Conservation (phyloP, 2,329 filamentous ascomycete genomes). For the Xylaria sp. region DNA sequence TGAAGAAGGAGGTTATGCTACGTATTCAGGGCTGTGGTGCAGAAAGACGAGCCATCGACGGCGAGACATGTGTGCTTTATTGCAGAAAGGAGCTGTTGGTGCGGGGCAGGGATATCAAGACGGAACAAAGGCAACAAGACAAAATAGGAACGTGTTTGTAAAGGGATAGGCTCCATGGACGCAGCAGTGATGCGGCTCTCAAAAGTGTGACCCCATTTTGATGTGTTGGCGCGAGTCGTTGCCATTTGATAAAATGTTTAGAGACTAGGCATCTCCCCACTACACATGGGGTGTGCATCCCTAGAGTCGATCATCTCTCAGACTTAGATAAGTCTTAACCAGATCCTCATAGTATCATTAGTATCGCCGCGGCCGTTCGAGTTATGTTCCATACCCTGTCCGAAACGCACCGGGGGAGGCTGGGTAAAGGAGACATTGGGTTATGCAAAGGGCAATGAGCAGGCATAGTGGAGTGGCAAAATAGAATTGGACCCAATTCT, state of each 20-base stretch:
- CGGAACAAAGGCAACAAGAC: constrained; percentile 51
- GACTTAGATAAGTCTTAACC: constrained; percentile 52
- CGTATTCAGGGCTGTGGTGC: constrained; percentile 60
- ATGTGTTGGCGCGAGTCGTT: constrained; percentile 90
- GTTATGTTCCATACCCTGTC: constrained; percentile 45
- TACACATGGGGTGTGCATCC: constrained; percentile 62
- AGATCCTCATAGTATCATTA: constrained; percentile 44
- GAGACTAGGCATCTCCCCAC: constrained; percentile 71
- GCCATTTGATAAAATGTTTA: constrained; percentile 79
- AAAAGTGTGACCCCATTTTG: constrained; percentile 75
- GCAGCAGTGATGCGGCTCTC: constrained; percentile 73
- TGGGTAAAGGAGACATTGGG: constrained; percentile 49
- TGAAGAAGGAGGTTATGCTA: constrained; percentile 57
- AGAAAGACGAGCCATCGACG: constrained; percentile 63
- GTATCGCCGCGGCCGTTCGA: constrained; percentile 46
- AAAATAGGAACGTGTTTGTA: constrained; percentile 48
- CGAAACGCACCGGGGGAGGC: constrained; percentile 45
- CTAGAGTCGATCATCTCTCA: constrained; percentile 58
- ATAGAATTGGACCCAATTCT: constrained; percentile 52
- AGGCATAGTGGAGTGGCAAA: constrained; percentile 58
- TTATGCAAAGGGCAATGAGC: constrained; percentile 50
- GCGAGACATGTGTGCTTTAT: constrained; percentile 74
- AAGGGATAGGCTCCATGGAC: constrained; percentile 61
- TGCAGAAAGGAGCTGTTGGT: constrained; percentile 63
- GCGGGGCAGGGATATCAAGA: constrained; percentile 61